phyloP scores from a whole-genome alignment of 78 protist species.

The Chrysochromulina tobinii region DNA sequence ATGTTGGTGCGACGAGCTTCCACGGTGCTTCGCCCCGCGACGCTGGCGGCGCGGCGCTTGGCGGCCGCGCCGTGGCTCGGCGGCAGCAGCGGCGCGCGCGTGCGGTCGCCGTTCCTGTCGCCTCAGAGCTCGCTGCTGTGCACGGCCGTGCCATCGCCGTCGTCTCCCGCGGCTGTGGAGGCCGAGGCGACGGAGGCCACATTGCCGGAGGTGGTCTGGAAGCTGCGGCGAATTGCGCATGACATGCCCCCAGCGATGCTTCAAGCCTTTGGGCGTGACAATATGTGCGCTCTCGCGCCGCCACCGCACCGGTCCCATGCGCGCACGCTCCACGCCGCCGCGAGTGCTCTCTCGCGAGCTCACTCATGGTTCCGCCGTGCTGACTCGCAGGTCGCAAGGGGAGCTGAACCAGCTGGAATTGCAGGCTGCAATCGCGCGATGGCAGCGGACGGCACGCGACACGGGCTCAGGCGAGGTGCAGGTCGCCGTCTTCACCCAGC shows the following conservation, averaged over 20 bases:
- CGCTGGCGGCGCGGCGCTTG: too few relatives aligned
- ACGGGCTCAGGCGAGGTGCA: slow-evolving; percentile 1
- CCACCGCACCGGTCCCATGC: neutral
- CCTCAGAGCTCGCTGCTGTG: too few relatives aligned
- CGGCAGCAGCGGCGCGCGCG: too few relatives aligned
- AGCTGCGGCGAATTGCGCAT: neutral
- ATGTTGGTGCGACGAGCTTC: too few relatives aligned
- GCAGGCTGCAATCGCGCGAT: neutral
- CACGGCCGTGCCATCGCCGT: too few relatives aligned
- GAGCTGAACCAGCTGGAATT: neutral
- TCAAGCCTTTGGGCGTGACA: neutral
- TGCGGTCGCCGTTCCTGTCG: too few relatives aligned
- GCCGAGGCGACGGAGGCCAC: too few relatives aligned
- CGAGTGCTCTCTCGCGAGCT: neutral
- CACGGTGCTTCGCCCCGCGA: too few relatives aligned
- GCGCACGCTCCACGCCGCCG: neutral
- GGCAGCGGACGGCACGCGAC: neutral
- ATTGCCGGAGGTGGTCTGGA: neutral
- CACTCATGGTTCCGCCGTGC: too few relatives aligned
- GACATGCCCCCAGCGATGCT: neutral
- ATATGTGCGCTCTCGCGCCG: neutral
- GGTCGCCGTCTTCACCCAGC: neutral
- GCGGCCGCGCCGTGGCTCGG: too few relatives aligned
- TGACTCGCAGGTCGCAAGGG: neutral
- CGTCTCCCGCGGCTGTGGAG: too few relatives aligned